Base-by-base conservation (phyloP, 371 early-diverging fungal species). In the Rhizopus microsporus region DNA sequence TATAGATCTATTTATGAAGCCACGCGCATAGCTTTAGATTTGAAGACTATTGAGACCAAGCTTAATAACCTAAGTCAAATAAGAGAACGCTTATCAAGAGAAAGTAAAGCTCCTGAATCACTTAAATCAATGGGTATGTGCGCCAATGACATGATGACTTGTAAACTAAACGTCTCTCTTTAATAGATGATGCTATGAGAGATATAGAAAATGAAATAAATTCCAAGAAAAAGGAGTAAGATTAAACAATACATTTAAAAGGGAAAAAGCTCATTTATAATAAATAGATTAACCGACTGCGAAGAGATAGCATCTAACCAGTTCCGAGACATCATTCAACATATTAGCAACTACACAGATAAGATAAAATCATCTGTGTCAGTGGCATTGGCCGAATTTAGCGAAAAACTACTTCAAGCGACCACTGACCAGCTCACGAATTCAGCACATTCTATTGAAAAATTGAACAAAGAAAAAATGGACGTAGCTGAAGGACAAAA, bases 1-100 rank as follows among this genome's bases (percentile, higher is more conserved):
- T 49, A 31, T 34, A 61, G 61, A 33, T 43, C 50, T 6, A 34
- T 61, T 8, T 51, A 61, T 32, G 61, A 55, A 35, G 42, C 56
- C 1, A 44, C 56, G 15, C 61, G 51, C 30, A 34, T 55, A 17
- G 43, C 61, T 9, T 31, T 23, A 3, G 61, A 61, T 16, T 44
- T 61, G 4, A 49, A 31, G 10, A 31, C 15, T 4, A 16, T 45
- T 4, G 56, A 61, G 38, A 32, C 4, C 13, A 60, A 60, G 16
- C 12, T 51, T 16, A 17, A 54, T 2, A 43, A 48, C n/a, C 16
- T 61, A 4, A 38, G 8, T 2, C 3, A 8, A 0, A 55, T 61
- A 12, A 54, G 30, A 17, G 3, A n/a, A n/a, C 39, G 39, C 23
- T 40, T 54, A 7, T 17, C 13, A 3, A 40, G 13, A 12, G 59